phyloP scores from a whole-genome alignment of 1,139 yeast species.

The Nakaseomyces delphensis region DNA sequence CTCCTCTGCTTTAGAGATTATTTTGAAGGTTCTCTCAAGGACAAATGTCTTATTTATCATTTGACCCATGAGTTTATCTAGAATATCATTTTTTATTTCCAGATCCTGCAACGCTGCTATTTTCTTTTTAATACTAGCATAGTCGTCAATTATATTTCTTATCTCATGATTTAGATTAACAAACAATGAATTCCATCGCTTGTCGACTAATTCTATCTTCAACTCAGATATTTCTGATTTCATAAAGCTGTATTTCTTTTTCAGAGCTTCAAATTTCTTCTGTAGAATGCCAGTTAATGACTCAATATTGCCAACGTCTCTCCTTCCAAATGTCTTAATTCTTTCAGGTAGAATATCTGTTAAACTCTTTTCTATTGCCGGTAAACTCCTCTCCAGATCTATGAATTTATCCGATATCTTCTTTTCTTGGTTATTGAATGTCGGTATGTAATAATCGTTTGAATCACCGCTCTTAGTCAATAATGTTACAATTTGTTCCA shows the following conservation, averaged over 20 bases:
- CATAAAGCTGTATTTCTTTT: constrained; percentile 37
- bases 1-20: constrained; percentile 35
- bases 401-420: constrained; percentile 34
- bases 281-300: constrained; percentile 29
- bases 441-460: constrained; percentile 31
- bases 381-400: constrained; percentile 28
- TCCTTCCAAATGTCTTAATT: constrained; percentile 35
- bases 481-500: constrained; percentile 38
- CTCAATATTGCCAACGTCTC: constrained; percentile 16
- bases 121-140: constrained; percentile 30
- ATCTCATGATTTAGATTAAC: constrained; percentile 38
- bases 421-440: constrained; percentile 34
- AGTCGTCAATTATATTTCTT: constrained; percentile 28
- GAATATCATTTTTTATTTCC: constrained; percentile 11
- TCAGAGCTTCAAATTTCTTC: constrained; percentile 36
- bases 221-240: constrained; percentile 35
- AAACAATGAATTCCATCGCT: constrained; percentile 50
- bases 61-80: constrained; percentile 19
- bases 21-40: constrained; percentile 33
- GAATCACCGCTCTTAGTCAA: constrained; percentile 33
- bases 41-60: constrained; percentile 25
- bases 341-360: constrained; percentile 46
- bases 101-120: constrained; percentile 8
- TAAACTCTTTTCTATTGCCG: constrained; percentile 42
- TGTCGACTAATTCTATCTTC: constrained; percentile 42